A percentile compares a stretch with the other conserved stretches of the same genome.
These are phyloP conservation scores for Cetradonia linearis DNA, from an alignment of 495 filamentous ascomycete species.

Conservation along the genomic window DNA sequence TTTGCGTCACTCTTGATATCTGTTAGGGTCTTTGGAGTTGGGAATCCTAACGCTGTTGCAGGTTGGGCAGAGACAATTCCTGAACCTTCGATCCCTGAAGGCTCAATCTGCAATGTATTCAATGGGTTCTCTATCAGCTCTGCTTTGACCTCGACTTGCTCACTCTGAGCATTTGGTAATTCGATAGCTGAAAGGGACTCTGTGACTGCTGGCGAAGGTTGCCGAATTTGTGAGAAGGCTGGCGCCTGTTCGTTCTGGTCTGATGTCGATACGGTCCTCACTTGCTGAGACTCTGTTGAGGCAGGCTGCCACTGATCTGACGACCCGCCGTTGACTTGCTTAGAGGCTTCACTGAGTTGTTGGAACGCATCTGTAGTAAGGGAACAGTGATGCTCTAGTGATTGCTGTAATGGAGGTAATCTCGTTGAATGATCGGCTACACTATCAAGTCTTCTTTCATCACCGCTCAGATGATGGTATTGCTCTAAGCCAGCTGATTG, in stretches of 20 bases:
- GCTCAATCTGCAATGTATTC: constrained; percentile 3
- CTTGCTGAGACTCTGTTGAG: background rate
- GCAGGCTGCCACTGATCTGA: background rate
- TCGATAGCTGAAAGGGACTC: constrained; percentile 1
- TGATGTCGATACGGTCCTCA: background rate
- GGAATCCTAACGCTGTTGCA: background rate
- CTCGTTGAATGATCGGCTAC: constrained; percentile 7
- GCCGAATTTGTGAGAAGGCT: constrained; percentile 15
- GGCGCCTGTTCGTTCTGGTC: constrained; percentile 3
- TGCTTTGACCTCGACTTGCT: constrained; percentile 24
- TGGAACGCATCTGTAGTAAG: constrained; percentile 2
- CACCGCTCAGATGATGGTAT: constrained; percentile 20
- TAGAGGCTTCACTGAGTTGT: constrained; percentile 4
- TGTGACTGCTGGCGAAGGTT: constrained; percentile 16
- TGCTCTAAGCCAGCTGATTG: constrained; percentile 19
- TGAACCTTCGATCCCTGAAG: constrained; percentile 5
- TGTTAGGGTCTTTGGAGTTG: constrained; percentile 35
- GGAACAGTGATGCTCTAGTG: constrained; percentile 4
- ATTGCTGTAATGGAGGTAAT: constrained; percentile 16
- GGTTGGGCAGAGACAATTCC: background rate
- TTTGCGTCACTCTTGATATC: constrained; percentile 33
- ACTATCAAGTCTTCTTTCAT: constrained; percentile 14
- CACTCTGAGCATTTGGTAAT: constrained; percentile 14
- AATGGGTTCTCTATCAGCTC: constrained; percentile 17
- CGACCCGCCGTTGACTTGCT: constrained; percentile 7